Base-by-base conservation (phyloP, 768 basidiomycete species). In the Suillus clintonianus region DNA sequence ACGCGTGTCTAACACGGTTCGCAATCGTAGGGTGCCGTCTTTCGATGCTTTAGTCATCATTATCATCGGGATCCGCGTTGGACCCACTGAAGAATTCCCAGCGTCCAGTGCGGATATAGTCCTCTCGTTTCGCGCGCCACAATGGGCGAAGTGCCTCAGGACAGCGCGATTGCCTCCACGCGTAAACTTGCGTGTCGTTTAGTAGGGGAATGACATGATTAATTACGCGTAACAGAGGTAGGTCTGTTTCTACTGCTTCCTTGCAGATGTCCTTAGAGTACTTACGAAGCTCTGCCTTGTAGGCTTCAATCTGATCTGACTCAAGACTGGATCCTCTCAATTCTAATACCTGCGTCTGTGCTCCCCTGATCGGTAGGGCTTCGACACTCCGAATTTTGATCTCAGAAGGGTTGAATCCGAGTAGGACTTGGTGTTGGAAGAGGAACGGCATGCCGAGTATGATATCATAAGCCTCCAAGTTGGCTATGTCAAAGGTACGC, bases 381-480 rank as follows among this genome's bases (percentile, higher is more conserved):
- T 62, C 22, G 1, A n/a, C 36, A 32, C 65, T 69, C 14, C 69
- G 63, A 8, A 75, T 41, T 2, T 57, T 53, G 3, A 75, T 64
- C 5, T 60, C 13, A 13, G 66, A 30, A 0, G 71, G 72, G 51
- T 76, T 76, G 14, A 78, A 64, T 1, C 73, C 77, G 4, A 77
- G 39, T 2, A 63, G 64, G 3, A 78, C 67, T n/a, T 70, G 50
- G 53, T 80, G 72, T 48, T 78, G 76, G 39, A 59, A 78, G 22
- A 81, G 47, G 55, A 74, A 82, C 3, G 78, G 80, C 8, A 78
- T 80, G 1, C 82, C 78, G 0, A 81, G 64, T 3, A 81, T 78
- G 1, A 77, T 3, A 36, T 83, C 79, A 50, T 82, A 81, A 10
- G 67, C 70, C 1, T 75, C 69, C 0, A 82, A 14, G 57, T 82